These are phyloP conservation scores for Neopestalotiopsis clavispora DNA, from an alignment of 2,329 filamentous ascomycete species.

Conservation along the genomic window DNA sequence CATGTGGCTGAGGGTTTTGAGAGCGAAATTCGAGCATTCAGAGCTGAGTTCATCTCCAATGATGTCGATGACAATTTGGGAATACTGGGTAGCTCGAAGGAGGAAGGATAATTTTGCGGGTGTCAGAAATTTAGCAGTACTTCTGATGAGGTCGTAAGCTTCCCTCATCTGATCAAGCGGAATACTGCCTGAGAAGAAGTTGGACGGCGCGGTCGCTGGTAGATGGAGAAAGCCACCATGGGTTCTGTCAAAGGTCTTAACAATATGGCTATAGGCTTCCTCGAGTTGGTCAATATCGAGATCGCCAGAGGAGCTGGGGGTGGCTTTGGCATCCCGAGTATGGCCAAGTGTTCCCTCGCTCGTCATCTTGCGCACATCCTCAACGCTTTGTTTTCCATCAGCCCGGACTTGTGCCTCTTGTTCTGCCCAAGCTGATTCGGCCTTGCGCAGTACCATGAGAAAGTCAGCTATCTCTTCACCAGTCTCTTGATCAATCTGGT, in stretches of 20 bases:
- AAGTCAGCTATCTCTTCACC: conserved; percentile 75
- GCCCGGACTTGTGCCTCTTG: conserved; percentile 83
- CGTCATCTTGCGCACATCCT: conserved; percentile 83
- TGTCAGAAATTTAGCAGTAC: conserved; percentile 87
- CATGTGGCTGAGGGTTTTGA: conserved; percentile 81
- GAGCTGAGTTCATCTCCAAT: conserved; percentile 81
- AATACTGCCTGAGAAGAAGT: conserved; percentile 44
- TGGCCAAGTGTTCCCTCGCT: conserved; percentile 77
- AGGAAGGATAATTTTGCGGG: conserved; percentile 85
- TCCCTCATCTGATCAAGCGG: conserved; percentile 93
- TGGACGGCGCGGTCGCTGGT: conserved; percentile 9
- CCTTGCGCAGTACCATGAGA: conserved; percentile 80
- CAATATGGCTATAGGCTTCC: conserved; percentile 84
- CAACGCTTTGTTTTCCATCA: conserved; percentile 81
- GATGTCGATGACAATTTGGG: conserved; percentile 78
- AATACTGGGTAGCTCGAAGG: conserved; percentile 74
- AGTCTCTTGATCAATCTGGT: conserved; percentile 46
- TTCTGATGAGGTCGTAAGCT: conserved; percentile 79
- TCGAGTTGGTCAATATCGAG: conserved; percentile 91
- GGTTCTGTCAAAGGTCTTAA: conserved; percentile 76
- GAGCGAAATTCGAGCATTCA: conserved; percentile 76
- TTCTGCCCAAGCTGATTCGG: conserved; percentile 76
- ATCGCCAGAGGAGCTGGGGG: conserved; percentile 26
- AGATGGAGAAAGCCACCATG: conserved; percentile 77
- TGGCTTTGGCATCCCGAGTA: conserved; percentile 25